Evolutionary conservation across 2,329 filamentous ascomycete genomes (phyloP).

Genomic region (Pestalotiopsis sp.): DNA sequence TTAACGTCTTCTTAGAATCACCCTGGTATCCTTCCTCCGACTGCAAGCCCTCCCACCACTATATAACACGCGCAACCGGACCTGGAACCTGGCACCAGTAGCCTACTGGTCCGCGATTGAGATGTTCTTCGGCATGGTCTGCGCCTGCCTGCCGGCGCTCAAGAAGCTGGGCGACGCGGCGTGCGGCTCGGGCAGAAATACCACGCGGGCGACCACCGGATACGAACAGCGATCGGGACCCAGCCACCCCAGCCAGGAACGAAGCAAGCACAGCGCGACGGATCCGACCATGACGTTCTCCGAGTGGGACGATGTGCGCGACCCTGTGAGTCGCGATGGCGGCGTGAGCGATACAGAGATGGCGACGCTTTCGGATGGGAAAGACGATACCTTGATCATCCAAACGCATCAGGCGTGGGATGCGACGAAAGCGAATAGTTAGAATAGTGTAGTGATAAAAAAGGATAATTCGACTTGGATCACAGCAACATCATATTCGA

Average conservation of each 20-base stretch:
- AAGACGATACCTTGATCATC: background rate
- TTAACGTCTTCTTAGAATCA: background rate
- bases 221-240: background rate
- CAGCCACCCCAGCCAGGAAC: background rate
- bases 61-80: background rate
- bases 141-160: background rate
- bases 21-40: background rate
- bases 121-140: slow-evolving; percentile 7
- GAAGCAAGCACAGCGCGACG: background rate
- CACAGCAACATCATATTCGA: too few species aligned
- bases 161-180: background rate
- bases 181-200: background rate
- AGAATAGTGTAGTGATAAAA: background rate
- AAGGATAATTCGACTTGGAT: too few species aligned
- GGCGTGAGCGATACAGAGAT: background rate
- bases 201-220: background rate
- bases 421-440: background rate
- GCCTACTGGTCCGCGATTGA: slow-evolving; percentile 6
- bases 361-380: background rate
- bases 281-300: background rate
- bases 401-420: background rate
- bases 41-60: background rate
- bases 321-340: background rate
- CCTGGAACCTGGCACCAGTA: slow-evolving; percentile 3
- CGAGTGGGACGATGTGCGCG: background rate